These are phyloP conservation scores for Bryoerythrophyllum caledonicum DNA, from an alignment of 225 moss, liverwort and hornwort genomes.

Conservation along the genomic window DNA sequence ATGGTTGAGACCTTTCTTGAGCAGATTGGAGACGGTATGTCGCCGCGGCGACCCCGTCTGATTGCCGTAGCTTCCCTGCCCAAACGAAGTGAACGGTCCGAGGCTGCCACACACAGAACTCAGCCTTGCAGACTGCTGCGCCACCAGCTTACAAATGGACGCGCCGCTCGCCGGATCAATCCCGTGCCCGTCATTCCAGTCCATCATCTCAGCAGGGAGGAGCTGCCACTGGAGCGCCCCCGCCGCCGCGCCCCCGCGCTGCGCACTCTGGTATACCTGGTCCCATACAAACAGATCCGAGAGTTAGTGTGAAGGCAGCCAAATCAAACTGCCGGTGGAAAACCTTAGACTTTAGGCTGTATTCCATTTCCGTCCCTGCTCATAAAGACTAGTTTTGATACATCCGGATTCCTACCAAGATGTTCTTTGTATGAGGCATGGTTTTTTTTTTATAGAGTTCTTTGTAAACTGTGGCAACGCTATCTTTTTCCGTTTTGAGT, in stretches of 20 bases:
- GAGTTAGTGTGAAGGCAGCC: too few relatives aligned
- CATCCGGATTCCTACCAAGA: too few relatives aligned
- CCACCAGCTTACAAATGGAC: constrained; percentile 29
- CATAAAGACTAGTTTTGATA: too few relatives aligned
- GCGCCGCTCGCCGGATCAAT: constrained; percentile 38
- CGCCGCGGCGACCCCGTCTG: constrained; percentile 25
- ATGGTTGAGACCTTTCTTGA: constrained; percentile 31
- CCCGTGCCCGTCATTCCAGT: constrained; percentile 68
- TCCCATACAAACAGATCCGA: too few relatives aligned
- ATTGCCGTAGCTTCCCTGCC: constrained; percentile 6
- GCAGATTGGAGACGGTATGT: constrained; percentile 32
- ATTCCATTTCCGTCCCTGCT: too few relatives aligned
- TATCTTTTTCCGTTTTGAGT: too few relatives aligned
- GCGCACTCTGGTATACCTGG: constrained; percentile 36
- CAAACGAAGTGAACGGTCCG: not conserved
- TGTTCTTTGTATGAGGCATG: too few relatives aligned
- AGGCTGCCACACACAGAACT: not conserved
- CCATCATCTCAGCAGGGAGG: constrained; percentile 47
- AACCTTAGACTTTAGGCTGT: too few relatives aligned
- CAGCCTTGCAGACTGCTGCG: constrained; percentile 43
- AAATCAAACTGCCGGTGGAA: too few relatives aligned
- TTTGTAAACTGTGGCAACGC: too few relatives aligned
- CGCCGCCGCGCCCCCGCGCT: constrained; percentile 51
- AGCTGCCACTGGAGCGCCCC: constrained; percentile 73
- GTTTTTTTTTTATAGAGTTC: too few relatives aligned